Evolutionary conservation across 2,329 filamentous ascomycete species (phyloP), one percentile per base, ranked within the genome.

Genomic region (Chaetomium olivaceum): DNA sequence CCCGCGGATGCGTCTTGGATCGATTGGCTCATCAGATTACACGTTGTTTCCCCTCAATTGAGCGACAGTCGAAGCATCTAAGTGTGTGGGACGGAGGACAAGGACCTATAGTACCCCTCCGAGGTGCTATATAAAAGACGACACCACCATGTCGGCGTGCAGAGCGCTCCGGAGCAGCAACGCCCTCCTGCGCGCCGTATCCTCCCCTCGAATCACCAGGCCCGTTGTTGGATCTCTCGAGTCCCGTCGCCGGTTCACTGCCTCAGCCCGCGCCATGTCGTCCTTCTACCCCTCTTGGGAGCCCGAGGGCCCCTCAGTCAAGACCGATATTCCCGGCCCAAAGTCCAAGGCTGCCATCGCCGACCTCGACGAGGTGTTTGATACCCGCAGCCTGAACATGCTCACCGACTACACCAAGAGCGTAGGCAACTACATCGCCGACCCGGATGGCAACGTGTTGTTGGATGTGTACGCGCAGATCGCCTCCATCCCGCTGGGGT

Each of bases 381-480:
- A 96, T 77, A 94, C 91, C 5, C 85, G 92, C 68, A 92, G 89
- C 79, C 80, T 94, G 80, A 96, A 95, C 82, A 91, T 93, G 87
- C 82, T 93, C 73, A 85, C 85, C 67, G 89, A 93, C 78, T 94
- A 92, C 79, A 82, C 84, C 70, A 86, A 88, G 79, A 91, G 89
- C 72, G 79, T 83, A 66, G 92, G 92, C 74, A 96, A 96, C 82
- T 96, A 96, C 76, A 87, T 92, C 71, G 85, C 84, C 39, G 89
- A 92, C 72, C 83, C 87, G 0, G 89, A 92, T 73, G 89, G 89
- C 70, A 91, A 92, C 74, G 78, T 86, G 19, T 80, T 91, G 65
- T 83, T 92, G n/a, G 89, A 92, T 72, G 89, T 91, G 80, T 94
- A 94, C 75, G 91, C 93, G 60, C 93, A 97, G 80, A 97, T 97